phyloP scores from a whole-genome alignment of 1,139 yeast species.

The Arxiozyma slooffiae region DNA sequence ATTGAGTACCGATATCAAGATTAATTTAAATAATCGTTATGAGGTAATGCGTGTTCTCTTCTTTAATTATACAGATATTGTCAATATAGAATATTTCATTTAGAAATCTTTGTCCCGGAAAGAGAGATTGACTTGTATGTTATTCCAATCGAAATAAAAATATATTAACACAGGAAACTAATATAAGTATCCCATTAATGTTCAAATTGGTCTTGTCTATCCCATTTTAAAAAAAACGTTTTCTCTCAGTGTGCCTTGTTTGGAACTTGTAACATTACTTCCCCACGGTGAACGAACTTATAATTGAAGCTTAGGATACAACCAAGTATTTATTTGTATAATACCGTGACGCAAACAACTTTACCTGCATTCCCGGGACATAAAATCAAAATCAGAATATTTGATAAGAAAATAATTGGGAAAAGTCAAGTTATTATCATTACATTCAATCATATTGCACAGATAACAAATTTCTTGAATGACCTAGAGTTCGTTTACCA shows the following conservation, averaged over 20 bases:
- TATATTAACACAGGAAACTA: too few relatives aligned
- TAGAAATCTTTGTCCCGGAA: too few relatives aligned
- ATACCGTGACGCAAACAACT: constrained; percentile 63
- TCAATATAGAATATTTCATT: neutral
- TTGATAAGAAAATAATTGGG: constrained; percentile 76
- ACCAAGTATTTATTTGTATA: constrained; percentile 86
- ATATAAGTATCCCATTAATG: neutral
- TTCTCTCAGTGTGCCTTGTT: neutral
- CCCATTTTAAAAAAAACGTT: constrained; percentile 17
- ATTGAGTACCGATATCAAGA: too few relatives aligned
- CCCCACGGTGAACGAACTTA: neutral
- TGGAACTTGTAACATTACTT: neutral
- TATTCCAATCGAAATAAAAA: too few relatives aligned
- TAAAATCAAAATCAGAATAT: constrained; percentile 56
- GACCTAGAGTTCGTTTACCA: constrained; percentile 96
- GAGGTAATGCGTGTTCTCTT: too few relatives aligned
- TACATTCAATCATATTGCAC: constrained; percentile 97
- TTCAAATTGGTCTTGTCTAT: constrained; percentile 5
- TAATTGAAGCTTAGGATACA: constrained; percentile 50
- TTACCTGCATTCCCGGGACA: constrained; percentile 55
- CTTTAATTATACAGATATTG: too few relatives aligned
- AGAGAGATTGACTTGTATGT: too few relatives aligned
- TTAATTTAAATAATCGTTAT: too few relatives aligned
- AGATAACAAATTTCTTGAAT: constrained; percentile 73
- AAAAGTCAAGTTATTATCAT: constrained; percentile 98